Percentiles rank a stretch among this genome's conserved stretches.
phyloP scores from a whole-genome alignment of 108 stramenopile genomes.

The Cyclotella cryptica region DNA sequence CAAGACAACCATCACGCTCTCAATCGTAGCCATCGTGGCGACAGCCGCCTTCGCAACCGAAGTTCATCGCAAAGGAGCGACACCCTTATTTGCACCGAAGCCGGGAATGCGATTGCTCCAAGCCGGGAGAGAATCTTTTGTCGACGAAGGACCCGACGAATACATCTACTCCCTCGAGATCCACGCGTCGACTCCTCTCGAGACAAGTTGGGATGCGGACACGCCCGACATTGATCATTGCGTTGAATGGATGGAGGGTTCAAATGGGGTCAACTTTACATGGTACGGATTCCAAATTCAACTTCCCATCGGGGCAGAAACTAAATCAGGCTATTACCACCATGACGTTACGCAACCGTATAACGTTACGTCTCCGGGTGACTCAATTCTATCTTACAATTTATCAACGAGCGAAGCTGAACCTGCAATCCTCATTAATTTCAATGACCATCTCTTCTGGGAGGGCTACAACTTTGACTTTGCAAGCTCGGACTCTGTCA shows the following conservation, averaged over 20 bases:
- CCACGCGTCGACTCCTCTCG: background rate
- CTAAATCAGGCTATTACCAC: background rate
- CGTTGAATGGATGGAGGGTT: background rate
- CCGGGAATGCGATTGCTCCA: too few relatives aligned
- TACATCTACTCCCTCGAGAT: background rate
- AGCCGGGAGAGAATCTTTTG: too few relatives aligned
- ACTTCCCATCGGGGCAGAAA: background rate
- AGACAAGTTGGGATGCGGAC: background rate
- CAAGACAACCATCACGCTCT: background rate
- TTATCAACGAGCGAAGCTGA: constrained; percentile 1
- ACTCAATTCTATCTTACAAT: background rate
- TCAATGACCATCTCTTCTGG: background rate
- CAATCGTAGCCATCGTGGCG: background rate
- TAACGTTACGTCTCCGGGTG: background rate
- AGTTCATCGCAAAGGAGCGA: background rate
- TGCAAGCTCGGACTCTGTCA: background rate
- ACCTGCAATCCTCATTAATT: background rate
- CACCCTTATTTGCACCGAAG: background rate
- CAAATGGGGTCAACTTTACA: background rate
- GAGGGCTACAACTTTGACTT: background rate
- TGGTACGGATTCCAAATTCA: constrained; percentile 1
- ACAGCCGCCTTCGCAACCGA: background rate
- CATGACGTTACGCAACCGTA: background rate
- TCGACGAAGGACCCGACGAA: background rate
- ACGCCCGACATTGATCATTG: background rate